Evolutionary conservation across 2,329 filamentous ascomycete genomes (phyloP), one percentile per base, ranked within the genome.

Genomic region (Alternaria triticimaculans): DNA sequence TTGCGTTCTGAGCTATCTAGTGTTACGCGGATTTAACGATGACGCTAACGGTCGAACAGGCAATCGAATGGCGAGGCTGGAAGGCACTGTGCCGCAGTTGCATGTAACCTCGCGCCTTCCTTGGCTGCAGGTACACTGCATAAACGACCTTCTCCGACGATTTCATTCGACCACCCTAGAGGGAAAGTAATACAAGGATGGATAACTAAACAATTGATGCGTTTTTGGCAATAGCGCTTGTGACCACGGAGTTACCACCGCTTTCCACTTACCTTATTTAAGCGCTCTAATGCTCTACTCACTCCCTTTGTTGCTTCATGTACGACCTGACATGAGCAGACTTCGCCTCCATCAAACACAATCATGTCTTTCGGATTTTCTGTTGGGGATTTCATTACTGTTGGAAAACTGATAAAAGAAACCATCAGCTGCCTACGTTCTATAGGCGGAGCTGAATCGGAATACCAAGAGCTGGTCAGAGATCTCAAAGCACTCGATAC

Each of bases 211-310:
- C 5, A 41, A 10, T 9, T 18, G n/a, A 1, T 2, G 37, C 1
- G 6, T 41, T 9, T 3, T 41, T 10, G n/a, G n/a, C n/a, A 41
- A 4, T 3, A 15, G 9, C 37, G 5, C 37, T 41, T 41, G 11
- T 41, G 9, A 41, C 18, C 2, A 5, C n/a, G 37, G 9, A 41
- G 2, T 41, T 11, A 9, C 37, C 37, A 1, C 5, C 37, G 6
- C 2, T 41, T 5, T 3, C n/a, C 0, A 18, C 11, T 0, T 11
- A 18, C 15, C 15, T 0, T 18, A 8, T 0, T 2, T 1, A 3
- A 41, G n/a, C 15, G 2, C n/a, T 41, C n/a, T 2, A 3, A 41
- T 1, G 5, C 15, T 3, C 6, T 18, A 11, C 37, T 18, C 8
- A 3, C 37, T 41, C 2, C 4, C 2, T 41, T 41, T n/a, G n/a